phyloP scores from a whole-genome alignment of 345 rosid genomes.

The Sisymbrium irio region DNA sequence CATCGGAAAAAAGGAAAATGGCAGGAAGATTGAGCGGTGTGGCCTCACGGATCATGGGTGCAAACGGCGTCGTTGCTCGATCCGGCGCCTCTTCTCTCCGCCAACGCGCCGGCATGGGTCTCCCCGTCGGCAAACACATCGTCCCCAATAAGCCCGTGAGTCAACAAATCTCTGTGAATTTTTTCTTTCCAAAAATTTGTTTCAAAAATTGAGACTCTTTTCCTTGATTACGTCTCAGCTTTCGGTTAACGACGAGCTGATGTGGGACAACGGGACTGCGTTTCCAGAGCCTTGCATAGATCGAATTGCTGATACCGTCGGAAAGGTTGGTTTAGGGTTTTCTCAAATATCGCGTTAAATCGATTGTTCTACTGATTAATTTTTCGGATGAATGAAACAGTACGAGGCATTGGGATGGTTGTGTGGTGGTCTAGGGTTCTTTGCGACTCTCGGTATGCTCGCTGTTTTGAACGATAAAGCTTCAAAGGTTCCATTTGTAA shows the following conservation, averaged over 20 bases:
- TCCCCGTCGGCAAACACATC: conserved; percentile 91
- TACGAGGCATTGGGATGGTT: conserved; percentile 98
- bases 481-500: conserved; percentile 79
- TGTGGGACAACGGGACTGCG: conserved; percentile 93
- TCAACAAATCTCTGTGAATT: not conserved
- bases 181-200: not conserved
- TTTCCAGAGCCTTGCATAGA: conserved; percentile 94
- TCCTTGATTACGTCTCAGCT: conserved; percentile 40
- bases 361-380: not conserved
- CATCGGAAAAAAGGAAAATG: conserved; percentile 40
- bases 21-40: conserved; percentile 77
- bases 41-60: conserved; percentile 80
- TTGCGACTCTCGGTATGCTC: conserved; percentile 61
- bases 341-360: not conserved
- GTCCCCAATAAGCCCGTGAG: conserved; percentile 93
- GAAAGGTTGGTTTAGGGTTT: conserved; percentile 51
- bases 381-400: conserved; percentile 33
- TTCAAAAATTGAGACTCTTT: conserved; percentile 5
- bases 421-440: conserved; percentile 88
- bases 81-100: conserved; percentile 78
- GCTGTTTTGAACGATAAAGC: conserved; percentile 95
- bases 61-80: conserved; percentile 74
- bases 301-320: conserved; percentile 97
- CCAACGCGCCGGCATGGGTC: conserved; percentile 93
- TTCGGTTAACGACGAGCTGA: conserved; percentile 81